Conservation (phyloP, 768 basidiomycete genomes). For the Suillus americanus region DNA sequence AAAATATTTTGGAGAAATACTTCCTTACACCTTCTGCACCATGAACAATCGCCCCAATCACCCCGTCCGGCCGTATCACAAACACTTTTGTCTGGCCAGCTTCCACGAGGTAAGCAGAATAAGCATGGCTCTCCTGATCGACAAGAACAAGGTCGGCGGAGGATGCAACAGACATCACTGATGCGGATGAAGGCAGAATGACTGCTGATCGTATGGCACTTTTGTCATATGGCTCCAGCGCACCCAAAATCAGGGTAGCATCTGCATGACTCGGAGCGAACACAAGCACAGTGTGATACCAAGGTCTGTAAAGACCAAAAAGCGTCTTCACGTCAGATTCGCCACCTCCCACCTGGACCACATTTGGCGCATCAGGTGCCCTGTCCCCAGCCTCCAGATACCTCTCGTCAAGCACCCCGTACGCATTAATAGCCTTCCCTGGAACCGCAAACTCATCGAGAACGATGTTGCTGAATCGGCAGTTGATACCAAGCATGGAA, state of each 20-base stretch:
- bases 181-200: not conserved
- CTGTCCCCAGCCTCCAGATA: conserved; percentile 10
- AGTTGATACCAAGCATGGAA: conserved; percentile 32
- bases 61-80: conserved; percentile 23
- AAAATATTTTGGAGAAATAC: not conserved
- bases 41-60: conserved; percentile 28
- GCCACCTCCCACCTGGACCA: conserved; percentile 15
- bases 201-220: not conserved
- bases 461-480: conserved; percentile 14
- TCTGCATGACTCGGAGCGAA: conserved; percentile 4
- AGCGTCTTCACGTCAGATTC: conserved; percentile 16
- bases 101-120: conserved; percentile 32
- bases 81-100: conserved; percentile 33
- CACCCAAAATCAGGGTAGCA: conserved; percentile 4
- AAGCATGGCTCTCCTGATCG: conserved; percentile 35
- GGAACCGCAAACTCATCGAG: conserved; percentile 5
- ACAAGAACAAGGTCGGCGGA: conserved; percentile 32
- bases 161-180: not conserved
- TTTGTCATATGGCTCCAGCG: not conserved
- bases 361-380: conserved; percentile 14
- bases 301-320: conserved; percentile 29
- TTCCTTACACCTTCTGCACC: conserved; percentile 17
- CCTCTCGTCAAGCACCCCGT: conserved; percentile 13
- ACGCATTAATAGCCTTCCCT: conserved; percentile 7
- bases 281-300: conserved; percentile 12